Percentiles rank a stretch among this genome's conserved stretches.
Conservation (phyloP, 129 eudicot genomes). For the Tagetes patula region DNA sequence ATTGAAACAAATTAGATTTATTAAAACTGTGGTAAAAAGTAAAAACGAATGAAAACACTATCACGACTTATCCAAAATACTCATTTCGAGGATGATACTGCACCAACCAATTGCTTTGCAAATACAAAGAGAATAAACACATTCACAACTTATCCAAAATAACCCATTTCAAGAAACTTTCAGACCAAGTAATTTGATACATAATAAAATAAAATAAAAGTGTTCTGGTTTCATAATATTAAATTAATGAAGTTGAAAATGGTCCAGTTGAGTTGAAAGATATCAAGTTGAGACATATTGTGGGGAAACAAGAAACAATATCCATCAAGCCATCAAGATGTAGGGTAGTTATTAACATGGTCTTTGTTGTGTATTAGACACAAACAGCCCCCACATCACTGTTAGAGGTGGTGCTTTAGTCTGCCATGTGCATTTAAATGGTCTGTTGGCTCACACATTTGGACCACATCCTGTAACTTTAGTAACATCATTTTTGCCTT, state of each 20-base stretch:
- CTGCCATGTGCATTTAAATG: constrained; percentile 43
- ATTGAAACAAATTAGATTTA: too few species aligned
- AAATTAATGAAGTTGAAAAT: neutral
- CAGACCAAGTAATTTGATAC: neutral
- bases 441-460: constrained; percentile 24
- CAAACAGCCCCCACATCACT: constrained; percentile 28
- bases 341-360: constrained; percentile 31
- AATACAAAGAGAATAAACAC: constrained; percentile 11
- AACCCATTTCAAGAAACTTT: neutral
- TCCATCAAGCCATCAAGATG: constrained; percentile 29
- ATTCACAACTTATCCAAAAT: neutral
- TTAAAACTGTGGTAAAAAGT: neutral
- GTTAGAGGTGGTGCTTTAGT: constrained; percentile 18
- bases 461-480: constrained; percentile 30
- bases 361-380: constrained; percentile 30
- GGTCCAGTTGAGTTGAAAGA: constrained; percentile 29
- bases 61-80: constrained; percentile 14
- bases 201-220: neutral
- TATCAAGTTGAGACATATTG: constrained; percentile 23
- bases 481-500: constrained; percentile 2
- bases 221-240: neutral
- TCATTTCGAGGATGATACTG: constrained; percentile 9
- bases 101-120: constrained; percentile 4
- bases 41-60: neutral
- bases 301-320: constrained; percentile 36